These are phyloP conservation scores for Furcasterigmium furcatum DNA, from an alignment of 2,329 filamentous ascomycete genomes.

Conservation along the genomic window DNA sequence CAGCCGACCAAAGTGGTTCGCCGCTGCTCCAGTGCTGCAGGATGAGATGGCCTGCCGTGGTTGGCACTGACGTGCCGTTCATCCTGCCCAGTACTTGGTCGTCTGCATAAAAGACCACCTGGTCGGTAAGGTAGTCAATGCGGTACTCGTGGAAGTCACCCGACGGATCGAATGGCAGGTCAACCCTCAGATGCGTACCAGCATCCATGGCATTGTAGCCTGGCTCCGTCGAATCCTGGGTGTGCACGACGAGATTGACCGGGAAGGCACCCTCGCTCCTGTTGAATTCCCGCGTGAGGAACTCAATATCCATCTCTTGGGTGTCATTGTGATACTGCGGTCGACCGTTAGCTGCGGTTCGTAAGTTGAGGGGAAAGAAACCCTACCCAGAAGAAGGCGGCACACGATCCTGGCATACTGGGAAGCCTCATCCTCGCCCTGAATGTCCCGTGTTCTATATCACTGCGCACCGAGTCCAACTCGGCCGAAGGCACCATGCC, in stretches of 20 bases:
- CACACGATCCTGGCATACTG: conserved; percentile 62
- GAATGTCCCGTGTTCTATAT: conserved; percentile 70
- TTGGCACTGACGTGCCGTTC: conserved; percentile 54
- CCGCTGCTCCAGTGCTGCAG: conserved; percentile 80
- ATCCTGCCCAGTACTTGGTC: conserved; percentile 53
- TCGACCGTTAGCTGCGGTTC: background rate
- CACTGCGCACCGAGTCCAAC: conserved; percentile 55
- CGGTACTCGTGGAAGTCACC: conserved; percentile 72
- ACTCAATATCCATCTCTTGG: conserved; percentile 79
- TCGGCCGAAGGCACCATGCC: conserved; percentile 61
- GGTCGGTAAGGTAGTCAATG: conserved; percentile 65
- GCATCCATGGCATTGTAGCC: conserved; percentile 63
- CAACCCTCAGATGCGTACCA: conserved; percentile 51
- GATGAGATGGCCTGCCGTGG: conserved; percentile 60
- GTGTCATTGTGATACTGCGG: conserved; percentile 72
- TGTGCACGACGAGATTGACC: conserved; percentile 75
- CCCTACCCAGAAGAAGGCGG: conserved; percentile 76
- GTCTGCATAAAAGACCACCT: conserved; percentile 69
- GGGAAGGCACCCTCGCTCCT: conserved; percentile 45
- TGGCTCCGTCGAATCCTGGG: conserved; percentile 50
- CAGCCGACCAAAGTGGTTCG: conserved; percentile 66
- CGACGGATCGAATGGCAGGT: conserved; percentile 65
- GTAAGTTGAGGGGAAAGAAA: conserved; percentile 1
- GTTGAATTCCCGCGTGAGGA: conserved; percentile 65
- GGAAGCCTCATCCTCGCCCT: conserved; percentile 65